A percentile compares a stretch with the other conserved stretches of the same genome.
Conservation (phyloP, 1,284 basidiomycete species). For the Puccinia novopanici region DNA sequence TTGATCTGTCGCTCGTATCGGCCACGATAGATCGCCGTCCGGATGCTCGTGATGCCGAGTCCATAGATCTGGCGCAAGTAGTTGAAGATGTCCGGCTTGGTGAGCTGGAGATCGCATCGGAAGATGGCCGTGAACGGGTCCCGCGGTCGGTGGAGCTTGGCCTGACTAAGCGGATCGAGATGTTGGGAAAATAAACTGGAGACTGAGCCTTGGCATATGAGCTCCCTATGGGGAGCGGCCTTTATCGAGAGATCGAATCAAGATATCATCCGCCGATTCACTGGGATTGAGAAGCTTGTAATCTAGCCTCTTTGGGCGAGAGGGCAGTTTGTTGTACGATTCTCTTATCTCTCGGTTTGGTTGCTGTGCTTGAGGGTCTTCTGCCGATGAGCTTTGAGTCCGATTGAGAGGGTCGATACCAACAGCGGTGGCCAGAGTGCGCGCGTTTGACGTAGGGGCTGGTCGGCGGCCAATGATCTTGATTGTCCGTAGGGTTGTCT, state of each 20-base stretch:
- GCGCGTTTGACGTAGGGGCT: not conserved
- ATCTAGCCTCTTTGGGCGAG: slow-evolving; percentile 25
- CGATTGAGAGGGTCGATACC: not conserved
- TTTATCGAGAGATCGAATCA: slow-evolving; percentile 10
- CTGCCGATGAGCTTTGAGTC: not conserved
- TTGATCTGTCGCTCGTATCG: slow-evolving; percentile 54
- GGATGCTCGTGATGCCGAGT: slow-evolving; percentile 55
- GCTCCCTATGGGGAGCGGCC: slow-evolving; percentile 15
- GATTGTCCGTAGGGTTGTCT: not conserved
- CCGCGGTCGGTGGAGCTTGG: slow-evolving; percentile 53
- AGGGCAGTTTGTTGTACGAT: slow-evolving; percentile 15
- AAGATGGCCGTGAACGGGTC: slow-evolving; percentile 58
- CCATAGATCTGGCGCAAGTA: slow-evolving; percentile 58
- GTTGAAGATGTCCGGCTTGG: slow-evolving; percentile 57
- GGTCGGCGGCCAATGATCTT: not conserved
- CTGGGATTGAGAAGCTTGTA: not conserved
- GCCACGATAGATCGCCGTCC: slow-evolving; percentile 57
- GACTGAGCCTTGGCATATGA: slow-evolving; percentile 23
- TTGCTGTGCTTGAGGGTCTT: not conserved
- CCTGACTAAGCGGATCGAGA: slow-evolving; percentile 56
- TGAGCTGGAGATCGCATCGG: slow-evolving; percentile 56
- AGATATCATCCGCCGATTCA: not conserved
- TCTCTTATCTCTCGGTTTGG: slow-evolving; percentile 19
- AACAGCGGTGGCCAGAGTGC: not conserved
- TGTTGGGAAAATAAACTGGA: slow-evolving; percentile 55